phyloP scores from a whole-genome alignment of 2,329 filamentous ascomycete species.

The Colletotrichum abscissum region DNA sequence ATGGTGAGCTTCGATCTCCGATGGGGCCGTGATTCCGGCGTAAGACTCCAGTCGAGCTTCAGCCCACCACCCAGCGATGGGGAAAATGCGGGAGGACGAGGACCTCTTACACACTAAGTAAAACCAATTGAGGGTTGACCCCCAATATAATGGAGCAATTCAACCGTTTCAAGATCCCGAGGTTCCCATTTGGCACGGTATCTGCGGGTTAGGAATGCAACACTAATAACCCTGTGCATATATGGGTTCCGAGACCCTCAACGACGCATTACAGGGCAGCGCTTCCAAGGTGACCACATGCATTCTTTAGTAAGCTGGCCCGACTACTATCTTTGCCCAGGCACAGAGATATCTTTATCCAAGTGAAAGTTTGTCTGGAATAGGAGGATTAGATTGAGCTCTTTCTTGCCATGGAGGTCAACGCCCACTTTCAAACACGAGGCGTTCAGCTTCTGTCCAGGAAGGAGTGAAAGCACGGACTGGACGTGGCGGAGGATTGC shows the following conservation, averaged over 20 bases:
- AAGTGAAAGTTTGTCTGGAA: conserved; percentile 15
- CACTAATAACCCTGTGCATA: background rate
- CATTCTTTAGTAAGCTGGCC: conserved; percentile 3
- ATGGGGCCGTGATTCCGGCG: background rate
- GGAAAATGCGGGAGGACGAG: background rate
- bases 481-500: conserved; percentile 26
- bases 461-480: conserved; percentile 20
- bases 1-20: conserved; percentile 1
- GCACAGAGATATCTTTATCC: background rate
- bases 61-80: background rate
- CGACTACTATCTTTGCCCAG: background rate
- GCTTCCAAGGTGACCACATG: background rate
- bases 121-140: background rate
- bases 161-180: background rate
- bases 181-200: background rate
- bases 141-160: background rate
- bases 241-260: background rate
- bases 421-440: conserved; percentile 19
- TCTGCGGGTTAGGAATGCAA: conserved; percentile 26
- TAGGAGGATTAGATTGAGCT: background rate
- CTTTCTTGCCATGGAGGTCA: conserved; percentile 9
- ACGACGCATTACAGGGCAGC: conserved; percentile 2
- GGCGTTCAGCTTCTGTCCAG: conserved; percentile 11
- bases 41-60: background rate
- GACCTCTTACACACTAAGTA: conserved; percentile 19